phyloP scores from a whole-genome alignment of 352 stramenopile genomes.

The Globisporangium recalcitrans region DNA sequence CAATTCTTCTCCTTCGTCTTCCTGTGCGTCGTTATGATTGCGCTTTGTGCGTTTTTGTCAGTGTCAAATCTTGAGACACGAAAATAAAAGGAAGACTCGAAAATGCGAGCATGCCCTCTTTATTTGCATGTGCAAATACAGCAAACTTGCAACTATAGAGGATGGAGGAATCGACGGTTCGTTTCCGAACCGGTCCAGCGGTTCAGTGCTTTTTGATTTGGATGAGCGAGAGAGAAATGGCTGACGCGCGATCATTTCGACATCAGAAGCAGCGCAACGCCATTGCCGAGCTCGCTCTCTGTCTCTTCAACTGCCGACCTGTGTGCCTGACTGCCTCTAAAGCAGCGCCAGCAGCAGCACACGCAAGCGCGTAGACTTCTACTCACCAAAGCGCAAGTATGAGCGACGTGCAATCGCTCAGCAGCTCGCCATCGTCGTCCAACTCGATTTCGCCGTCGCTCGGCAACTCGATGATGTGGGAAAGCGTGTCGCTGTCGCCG shows the following conservation, averaged over 20 bases:
- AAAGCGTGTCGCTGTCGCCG: constrained; percentile 71
- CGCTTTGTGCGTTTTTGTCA: neutral
- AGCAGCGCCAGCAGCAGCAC: neutral
- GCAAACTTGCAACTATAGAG: neutral
- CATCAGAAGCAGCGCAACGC: neutral
- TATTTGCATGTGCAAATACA: neutral
- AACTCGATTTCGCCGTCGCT: constrained; percentile 36
- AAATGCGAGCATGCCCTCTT: too few relatives aligned
- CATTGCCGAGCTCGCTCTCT: neutral
- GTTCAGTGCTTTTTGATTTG: constrained; percentile 4
- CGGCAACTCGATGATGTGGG: constrained; percentile 66
- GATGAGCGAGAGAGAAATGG: constrained; percentile 4
- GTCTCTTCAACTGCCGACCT: neutral
- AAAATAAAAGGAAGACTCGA: neutral
- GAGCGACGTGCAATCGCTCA: constrained; percentile 43
- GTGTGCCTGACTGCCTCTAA: neutral
- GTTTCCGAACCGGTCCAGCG: neutral
- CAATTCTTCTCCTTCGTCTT: neutral
- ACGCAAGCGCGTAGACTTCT: neutral
- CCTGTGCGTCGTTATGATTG: neutral
- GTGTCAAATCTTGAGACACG: constrained; percentile 1
- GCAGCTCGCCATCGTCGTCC: constrained; percentile 31
- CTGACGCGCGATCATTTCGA: constrained; percentile 6
- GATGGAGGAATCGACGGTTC: neutral
- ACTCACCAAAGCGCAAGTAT: neutral